Percentiles rank a stretch among this genome's conserved stretches.
These are phyloP conservation scores for Parathielavia hyrcaniae DNA, from an alignment of 495 filamentous ascomycete genomes.

Conservation along the genomic window DNA sequence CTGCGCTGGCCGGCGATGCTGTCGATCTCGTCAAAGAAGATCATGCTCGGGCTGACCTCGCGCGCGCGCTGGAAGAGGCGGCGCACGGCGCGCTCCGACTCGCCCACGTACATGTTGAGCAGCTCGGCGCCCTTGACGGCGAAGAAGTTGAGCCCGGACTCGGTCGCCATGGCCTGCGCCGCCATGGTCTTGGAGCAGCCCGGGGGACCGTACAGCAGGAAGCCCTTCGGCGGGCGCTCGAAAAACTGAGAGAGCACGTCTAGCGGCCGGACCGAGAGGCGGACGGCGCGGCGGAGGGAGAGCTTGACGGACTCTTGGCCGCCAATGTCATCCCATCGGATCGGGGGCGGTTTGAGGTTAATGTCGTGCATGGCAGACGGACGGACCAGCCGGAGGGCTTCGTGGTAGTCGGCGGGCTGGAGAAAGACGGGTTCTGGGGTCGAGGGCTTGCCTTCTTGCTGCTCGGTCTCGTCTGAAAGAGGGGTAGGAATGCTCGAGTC, in stretches of 20 bases:
- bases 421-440: conserved; percentile 8
- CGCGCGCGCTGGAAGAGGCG: conserved; percentile 85
- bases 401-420: conserved; percentile 39
- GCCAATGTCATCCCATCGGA: conserved; percentile 85
- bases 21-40: conserved; percentile 99
- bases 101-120: conserved; percentile 95
- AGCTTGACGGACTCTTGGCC: conserved; percentile 78
- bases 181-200: conserved; percentile 95
- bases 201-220: conserved; percentile 88
- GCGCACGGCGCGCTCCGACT: conserved; percentile 83
- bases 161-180: conserved; percentile 87
- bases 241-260: conserved; percentile 51
- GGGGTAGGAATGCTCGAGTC: conserved; percentile 6
- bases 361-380: conserved; percentile 89
- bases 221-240: conserved; percentile 60
- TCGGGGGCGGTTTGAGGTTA: conserved; percentile 78
- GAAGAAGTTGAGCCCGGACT: conserved; percentile 88
- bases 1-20: conserved; percentile 74
- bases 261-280: conserved; percentile 40
- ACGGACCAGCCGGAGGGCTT: conserved; percentile 45
- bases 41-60: conserved; percentile 81
- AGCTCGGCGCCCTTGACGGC: conserved; percentile 95
- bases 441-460: background rate
- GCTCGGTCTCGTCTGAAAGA: conserved; percentile 3
- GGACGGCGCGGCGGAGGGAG: conserved; percentile 37